Evolutionary conservation across 2,329 filamentous ascomycete genomes (phyloP).

Genomic region (Phialophora macrospora): DNA sequence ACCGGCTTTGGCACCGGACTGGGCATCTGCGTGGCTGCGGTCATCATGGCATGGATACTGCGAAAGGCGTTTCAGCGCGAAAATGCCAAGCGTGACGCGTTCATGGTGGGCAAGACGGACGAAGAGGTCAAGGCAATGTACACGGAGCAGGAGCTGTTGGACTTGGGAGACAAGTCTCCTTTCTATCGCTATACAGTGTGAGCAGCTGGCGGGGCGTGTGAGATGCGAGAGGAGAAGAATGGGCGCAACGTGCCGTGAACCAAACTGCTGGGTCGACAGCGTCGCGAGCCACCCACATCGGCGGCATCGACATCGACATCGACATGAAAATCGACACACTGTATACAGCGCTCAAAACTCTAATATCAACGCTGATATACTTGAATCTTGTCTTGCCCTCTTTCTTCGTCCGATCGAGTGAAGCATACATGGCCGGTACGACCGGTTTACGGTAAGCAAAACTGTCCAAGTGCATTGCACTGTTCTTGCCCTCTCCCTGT

Average conservation of each 20-base stretch:
- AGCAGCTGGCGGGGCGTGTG: conserved; percentile 9
- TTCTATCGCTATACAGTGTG: conserved; percentile 44
- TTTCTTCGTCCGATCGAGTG: too few relatives aligned
- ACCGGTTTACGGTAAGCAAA: too few relatives aligned
- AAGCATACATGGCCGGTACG: too few relatives aligned
- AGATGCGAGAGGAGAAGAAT: not conserved
- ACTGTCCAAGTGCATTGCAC: too few relatives aligned
- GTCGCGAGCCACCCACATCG: not conserved
- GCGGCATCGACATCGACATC: not conserved
- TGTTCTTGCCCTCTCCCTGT: not conserved
- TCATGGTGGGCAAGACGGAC: conserved; percentile 33
- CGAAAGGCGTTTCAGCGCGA: conserved; percentile 40
- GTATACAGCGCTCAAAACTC: too few relatives aligned
- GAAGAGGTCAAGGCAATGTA: conserved; percentile 38
- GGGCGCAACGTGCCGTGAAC: not conserved
- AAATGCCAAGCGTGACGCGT: conserved; percentile 42
- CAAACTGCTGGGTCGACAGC: not conserved
- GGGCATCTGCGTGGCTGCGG: conserved; percentile 43
- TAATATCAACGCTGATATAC: too few relatives aligned
- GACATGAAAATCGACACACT: not conserved
- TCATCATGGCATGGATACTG: conserved; percentile 42
- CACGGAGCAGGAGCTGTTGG: conserved; percentile 39
- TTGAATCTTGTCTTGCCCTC: too few relatives aligned
- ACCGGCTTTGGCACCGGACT: conserved; percentile 47
- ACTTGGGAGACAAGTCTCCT: conserved; percentile 44